A percentile compares a stretch with the other conserved stretches of the same genome.
Evolutionary conservation across 495 filamentous ascomycete species (phyloP).

Genomic region (Aspergillus egyptiacus): DNA sequence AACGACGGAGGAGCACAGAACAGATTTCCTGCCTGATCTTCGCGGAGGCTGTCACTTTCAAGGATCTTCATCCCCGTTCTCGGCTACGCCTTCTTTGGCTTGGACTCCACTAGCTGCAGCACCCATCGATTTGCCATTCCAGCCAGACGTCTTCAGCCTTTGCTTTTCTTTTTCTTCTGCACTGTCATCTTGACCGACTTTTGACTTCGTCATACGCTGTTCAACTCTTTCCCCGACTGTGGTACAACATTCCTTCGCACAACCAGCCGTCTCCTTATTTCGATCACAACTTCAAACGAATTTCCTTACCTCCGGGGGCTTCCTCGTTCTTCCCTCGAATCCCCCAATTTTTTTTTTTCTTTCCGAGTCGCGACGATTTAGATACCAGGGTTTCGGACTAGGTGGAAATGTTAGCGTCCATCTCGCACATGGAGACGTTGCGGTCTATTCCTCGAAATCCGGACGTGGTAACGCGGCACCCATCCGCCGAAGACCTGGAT

Average conservation of each 20-base stretch:
- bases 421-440: constrained; percentile 38
- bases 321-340: constrained; percentile 6
- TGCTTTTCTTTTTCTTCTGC: constrained; percentile 24
- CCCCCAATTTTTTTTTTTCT: too few relatives aligned
- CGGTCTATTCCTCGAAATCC: constrained; percentile 32
- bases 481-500: constrained; percentile 42
- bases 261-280: constrained; percentile 21
- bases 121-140: constrained; percentile 16
- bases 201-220: constrained; percentile 38
- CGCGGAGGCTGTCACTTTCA: constrained; percentile 6
- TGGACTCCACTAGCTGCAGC: constrained; percentile 21
- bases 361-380: neutral
- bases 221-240: constrained; percentile 32
- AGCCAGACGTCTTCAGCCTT: constrained; percentile 18
- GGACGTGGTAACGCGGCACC: constrained; percentile 33
- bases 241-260: constrained; percentile 32
- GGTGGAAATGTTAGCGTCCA: constrained; percentile 38
- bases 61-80: constrained; percentile 16
- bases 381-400: neutral
- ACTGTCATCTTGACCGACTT: constrained; percentile 40
- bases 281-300: constrained; percentile 13
- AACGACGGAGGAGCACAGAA: neutral
- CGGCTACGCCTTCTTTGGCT: constrained; percentile 16
- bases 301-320: constrained; percentile 1
- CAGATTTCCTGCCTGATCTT: neutral